Percentiles rank a stretch among this genome's conserved stretches.
Evolutionary conservation across 2,329 filamentous ascomycete species (phyloP).

Genomic region (Aspergillus neoniger): DNA sequence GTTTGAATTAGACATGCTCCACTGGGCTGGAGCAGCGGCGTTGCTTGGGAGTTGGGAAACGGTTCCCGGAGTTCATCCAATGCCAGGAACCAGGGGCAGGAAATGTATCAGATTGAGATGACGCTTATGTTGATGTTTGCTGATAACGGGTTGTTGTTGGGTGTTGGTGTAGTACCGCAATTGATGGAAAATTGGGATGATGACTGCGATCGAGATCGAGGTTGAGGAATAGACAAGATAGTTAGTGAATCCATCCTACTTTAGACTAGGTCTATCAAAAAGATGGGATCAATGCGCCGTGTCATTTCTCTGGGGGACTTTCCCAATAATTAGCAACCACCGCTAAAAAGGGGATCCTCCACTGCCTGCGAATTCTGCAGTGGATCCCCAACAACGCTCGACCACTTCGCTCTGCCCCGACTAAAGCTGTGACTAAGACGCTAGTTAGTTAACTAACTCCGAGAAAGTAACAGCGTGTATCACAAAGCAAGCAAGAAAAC

Average conservation of each 20-base stretch:
- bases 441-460: too few relatives aligned
- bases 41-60: slow-evolving; percentile 19
- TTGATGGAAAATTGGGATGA: too few relatives aligned
- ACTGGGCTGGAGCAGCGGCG: slow-evolving; percentile 29
- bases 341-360: neutral
- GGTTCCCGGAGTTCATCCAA: slow-evolving; percentile 5
- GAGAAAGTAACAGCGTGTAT: too few relatives aligned
- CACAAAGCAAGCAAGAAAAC: too few relatives aligned
- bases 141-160: neutral
- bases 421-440: too few relatives aligned
- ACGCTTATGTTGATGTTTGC: neutral
- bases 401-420: neutral
- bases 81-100: neutral
- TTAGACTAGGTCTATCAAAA: neutral
- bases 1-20: slow-evolving; percentile 37
- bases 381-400: slow-evolving; percentile 1
- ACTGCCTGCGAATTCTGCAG: neutral
- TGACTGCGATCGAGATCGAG: neutral
- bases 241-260: too few relatives aligned
- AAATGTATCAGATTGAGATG: neutral
- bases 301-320: slow-evolving; percentile 1
- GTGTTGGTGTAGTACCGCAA: neutral
- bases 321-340: slow-evolving; percentile 4
- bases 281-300: slow-evolving; percentile 7
- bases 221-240: too few relatives aligned